These are phyloP conservation scores for Cenchrus fungigraminus DNA, from an alignment of 176 grass and related monocot species.

Conservation along the genomic window DNA sequence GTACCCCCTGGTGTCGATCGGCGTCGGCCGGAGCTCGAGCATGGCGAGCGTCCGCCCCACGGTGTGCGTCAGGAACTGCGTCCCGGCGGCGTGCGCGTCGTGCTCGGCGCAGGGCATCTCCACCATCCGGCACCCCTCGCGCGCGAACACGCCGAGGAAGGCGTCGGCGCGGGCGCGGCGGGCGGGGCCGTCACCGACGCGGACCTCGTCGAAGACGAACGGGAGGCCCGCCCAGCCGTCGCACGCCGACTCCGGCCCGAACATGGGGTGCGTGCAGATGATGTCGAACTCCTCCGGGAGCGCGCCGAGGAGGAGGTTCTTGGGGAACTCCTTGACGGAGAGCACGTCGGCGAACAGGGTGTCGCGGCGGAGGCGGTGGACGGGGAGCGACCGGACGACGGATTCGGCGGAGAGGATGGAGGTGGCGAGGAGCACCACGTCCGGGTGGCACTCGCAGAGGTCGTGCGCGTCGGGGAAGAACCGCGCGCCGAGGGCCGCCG, in stretches of 20 bases:
- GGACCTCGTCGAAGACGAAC: constrained; percentile 70
- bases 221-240: constrained; percentile 67
- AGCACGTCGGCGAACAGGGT: constrained; percentile 88
- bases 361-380: constrained; percentile 77
- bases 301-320: constrained; percentile 50
- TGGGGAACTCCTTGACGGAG: constrained; percentile 91
- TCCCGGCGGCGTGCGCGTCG: constrained; percentile 70
- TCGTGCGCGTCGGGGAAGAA: constrained; percentile 81
- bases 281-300: constrained; percentile 69
- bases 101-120: constrained; percentile 76
- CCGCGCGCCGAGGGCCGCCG: constrained; percentile 40
- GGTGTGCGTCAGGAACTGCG: constrained; percentile 85
- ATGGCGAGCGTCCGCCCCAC: constrained; percentile 60
- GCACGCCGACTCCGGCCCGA: constrained; percentile 71
- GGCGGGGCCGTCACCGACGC: constrained; percentile 47
- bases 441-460: constrained; percentile 84
- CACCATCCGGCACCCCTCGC: constrained; percentile 78
- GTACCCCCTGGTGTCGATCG: constrained; percentile 62
- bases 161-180: constrained; percentile 47
- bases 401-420: constrained; percentile 74
- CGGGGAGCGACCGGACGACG: constrained; percentile 65
- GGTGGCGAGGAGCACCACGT: constrained; percentile 72
- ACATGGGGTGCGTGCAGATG: constrained; percentile 93
- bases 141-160: constrained; percentile 63
- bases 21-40: constrained; percentile 48